Conservation (phyloP, 2,329 filamentous ascomycete species). For the Paraphoma chrysanthemicola region DNA sequence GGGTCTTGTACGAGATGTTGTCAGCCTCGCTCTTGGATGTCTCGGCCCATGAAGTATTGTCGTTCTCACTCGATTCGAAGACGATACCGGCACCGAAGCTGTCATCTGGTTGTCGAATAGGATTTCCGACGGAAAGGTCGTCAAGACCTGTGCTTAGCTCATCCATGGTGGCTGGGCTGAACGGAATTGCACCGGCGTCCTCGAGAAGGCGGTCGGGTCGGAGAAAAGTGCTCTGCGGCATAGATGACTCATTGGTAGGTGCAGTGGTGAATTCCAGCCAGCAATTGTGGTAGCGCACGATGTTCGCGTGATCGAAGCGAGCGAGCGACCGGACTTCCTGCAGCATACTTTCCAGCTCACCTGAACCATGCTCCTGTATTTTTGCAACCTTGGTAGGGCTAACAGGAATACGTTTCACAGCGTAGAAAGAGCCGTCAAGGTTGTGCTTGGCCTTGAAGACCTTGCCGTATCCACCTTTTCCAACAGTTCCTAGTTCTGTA, state of each 20-base stretch:
- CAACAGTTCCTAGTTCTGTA: conserved; percentile 58
- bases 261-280: conserved; percentile 63
- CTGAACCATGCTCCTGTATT: conserved; percentile 59
- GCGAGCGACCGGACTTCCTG: conserved; percentile 69
- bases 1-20: conserved; percentile 20
- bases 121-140: conserved; percentile 24
- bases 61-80: conserved; percentile 39
- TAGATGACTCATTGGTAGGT: conserved; percentile 13
- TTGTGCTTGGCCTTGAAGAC: conserved; percentile 68
- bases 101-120: conserved; percentile 13
- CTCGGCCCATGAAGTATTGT: conserved; percentile 9
- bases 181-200: conserved; percentile 17
- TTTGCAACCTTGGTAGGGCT: conserved; percentile 59
- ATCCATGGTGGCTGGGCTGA: conserved; percentile 11
- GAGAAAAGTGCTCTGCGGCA: conserved; percentile 13
- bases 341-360: conserved; percentile 64
- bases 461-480: conserved; percentile 70
- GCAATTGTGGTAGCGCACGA: conserved; percentile 70
- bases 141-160: conserved; percentile 20
- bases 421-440: conserved; percentile 68
- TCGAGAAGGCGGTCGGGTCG: conserved; percentile 33
- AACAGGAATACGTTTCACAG: conserved; percentile 70
- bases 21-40: conserved; percentile 13
- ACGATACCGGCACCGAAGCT: conserved; percentile 32
- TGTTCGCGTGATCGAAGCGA: conserved; percentile 68